phyloP scores from a whole-genome alignment of 2,329 filamentous ascomycete species.

The Sphaerulina musiva region DNA sequence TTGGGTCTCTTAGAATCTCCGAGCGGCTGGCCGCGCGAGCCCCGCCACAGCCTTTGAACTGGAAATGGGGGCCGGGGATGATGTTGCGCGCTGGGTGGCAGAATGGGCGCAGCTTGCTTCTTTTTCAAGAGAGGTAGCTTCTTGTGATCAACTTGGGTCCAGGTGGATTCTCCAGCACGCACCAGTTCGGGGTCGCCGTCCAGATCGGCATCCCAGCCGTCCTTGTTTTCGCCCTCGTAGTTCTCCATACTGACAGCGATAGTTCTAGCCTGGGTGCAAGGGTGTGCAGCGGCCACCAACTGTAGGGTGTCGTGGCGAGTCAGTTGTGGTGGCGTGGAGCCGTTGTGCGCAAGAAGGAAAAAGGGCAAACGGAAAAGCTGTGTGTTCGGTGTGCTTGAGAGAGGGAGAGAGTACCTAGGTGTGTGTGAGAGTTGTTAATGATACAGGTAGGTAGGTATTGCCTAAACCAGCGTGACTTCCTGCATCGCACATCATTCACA shows the following conservation, averaged over 20 bases:
- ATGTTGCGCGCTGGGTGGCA: background rate
- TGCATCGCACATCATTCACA: too few species aligned
- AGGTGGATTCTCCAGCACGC: background rate
- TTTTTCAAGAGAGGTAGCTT: too few species aligned
- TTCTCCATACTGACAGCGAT: slow-evolving; percentile 2
- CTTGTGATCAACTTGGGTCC: background rate
- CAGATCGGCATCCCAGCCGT: slow-evolving; percentile 17
- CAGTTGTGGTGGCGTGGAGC: too few species aligned
- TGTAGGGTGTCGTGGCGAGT: too few species aligned
- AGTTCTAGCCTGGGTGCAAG: background rate
- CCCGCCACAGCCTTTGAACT: background rate
- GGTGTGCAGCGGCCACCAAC: background rate
- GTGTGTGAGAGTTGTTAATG: too few species aligned
- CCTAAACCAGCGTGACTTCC: too few species aligned
- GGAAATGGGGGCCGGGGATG: background rate
- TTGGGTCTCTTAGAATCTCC: background rate
- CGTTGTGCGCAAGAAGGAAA: too few species aligned
- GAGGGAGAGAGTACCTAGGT: too few species aligned
- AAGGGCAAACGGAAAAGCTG: too few species aligned
- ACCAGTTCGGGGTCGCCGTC: background rate
- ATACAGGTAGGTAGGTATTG: too few species aligned
- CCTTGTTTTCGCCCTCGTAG: slow-evolving; percentile 21
- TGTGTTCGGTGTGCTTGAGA: too few species aligned
- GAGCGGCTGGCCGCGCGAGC: background rate
- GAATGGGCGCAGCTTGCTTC: background rate